Percentiles rank a stretch among this genome's conserved stretches.
Conservation (phyloP, 495 filamentous ascomycete genomes). For the Paragyromitra xinjiangensis region DNA sequence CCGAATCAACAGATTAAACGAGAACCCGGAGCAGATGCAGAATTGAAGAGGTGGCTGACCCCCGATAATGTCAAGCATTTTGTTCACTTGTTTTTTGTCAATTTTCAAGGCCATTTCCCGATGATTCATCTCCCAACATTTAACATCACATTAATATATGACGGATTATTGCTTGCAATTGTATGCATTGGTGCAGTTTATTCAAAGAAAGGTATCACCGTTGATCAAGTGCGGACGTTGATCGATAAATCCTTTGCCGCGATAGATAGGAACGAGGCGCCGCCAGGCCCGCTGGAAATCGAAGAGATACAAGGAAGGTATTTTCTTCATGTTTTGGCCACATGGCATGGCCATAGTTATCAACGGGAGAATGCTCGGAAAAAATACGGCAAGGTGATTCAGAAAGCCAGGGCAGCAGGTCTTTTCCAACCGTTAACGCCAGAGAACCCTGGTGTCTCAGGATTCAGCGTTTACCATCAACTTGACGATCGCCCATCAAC, state of each 20-base stretch:
- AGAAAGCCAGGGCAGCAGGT: slow-evolving; percentile 63
- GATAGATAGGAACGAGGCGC: slow-evolving; percentile 43
- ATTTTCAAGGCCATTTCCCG: slow-evolving; percentile 74
- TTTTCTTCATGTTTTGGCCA: slow-evolving; percentile 66
- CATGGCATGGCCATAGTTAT: slow-evolving; percentile 70
- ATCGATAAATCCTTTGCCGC: slow-evolving; percentile 61
- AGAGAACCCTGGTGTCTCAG: slow-evolving; percentile 47
- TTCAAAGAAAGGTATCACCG: slow-evolving; percentile 63
- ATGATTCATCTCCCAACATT: slow-evolving; percentile 75
- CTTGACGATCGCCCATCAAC: slow-evolving; percentile 23
- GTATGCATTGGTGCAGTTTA: slow-evolving; percentile 74
- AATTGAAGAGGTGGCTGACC: slow-evolving; percentile 63
- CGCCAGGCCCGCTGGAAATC: slow-evolving; percentile 58
- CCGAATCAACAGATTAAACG: slow-evolving; percentile 51
- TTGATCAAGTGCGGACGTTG: slow-evolving; percentile 67
- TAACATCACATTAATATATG: slow-evolving; percentile 67
- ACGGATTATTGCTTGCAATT: slow-evolving; percentile 69
- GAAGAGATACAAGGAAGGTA: slow-evolving; percentile 70
- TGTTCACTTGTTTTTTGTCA: slow-evolving; percentile 66
- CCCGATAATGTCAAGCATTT: slow-evolving; percentile 70
- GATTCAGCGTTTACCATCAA: slow-evolving; percentile 61
- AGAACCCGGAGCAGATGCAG: slow-evolving; percentile 56
- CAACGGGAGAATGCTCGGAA: slow-evolving; percentile 67
- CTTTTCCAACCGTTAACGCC: slow-evolving; percentile 61
- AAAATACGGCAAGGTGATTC: slow-evolving; percentile 64